Conservation (phyloP, 345 rosid species). For the Leavenworthia alabamica region DNA sequence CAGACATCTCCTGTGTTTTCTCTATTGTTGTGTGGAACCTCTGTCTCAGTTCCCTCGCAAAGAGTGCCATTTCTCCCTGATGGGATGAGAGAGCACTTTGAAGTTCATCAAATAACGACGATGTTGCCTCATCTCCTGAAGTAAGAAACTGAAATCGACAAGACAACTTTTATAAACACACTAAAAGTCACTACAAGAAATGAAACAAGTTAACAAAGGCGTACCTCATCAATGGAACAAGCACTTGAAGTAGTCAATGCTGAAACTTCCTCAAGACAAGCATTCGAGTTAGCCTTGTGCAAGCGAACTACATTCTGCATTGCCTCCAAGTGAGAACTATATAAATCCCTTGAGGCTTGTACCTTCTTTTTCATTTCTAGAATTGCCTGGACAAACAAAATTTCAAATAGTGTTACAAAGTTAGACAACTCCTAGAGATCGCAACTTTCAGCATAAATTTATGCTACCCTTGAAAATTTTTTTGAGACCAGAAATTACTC, state of each 20-base stretch:
- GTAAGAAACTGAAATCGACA: conserved; percentile 52
- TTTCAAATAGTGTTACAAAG: not conserved
- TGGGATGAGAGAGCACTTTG: conserved; percentile 58
- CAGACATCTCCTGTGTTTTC: conserved; percentile 58
- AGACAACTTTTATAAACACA: not conserved
- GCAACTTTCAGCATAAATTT: not conserved
- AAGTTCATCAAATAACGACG: conserved; percentile 71
- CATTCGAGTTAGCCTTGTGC: conserved; percentile 76
- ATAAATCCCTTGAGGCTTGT: conserved; percentile 51
- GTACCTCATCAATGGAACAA: conserved; percentile 57
- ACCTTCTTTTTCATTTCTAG: conserved; percentile 61
- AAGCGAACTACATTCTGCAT: conserved; percentile 83
- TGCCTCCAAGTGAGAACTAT: conserved; percentile 72
- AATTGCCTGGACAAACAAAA: conserved; percentile 46
- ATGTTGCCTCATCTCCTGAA: conserved; percentile 48
- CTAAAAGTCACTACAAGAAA: not conserved
- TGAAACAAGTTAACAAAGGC: conserved; percentile 11
- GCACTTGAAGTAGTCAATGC: conserved; percentile 51
- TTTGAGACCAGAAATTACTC: not conserved
- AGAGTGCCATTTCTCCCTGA: conserved; percentile 75
- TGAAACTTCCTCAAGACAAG: conserved; percentile 71
- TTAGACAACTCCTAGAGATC: not conserved
- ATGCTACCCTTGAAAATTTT: not conserved
- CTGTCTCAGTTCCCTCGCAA: conserved; percentile 85
- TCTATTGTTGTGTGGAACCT: conserved; percentile 58